Conservation (phyloP, 768 basidiomycete species). For the Podaxis sp. region DNA sequence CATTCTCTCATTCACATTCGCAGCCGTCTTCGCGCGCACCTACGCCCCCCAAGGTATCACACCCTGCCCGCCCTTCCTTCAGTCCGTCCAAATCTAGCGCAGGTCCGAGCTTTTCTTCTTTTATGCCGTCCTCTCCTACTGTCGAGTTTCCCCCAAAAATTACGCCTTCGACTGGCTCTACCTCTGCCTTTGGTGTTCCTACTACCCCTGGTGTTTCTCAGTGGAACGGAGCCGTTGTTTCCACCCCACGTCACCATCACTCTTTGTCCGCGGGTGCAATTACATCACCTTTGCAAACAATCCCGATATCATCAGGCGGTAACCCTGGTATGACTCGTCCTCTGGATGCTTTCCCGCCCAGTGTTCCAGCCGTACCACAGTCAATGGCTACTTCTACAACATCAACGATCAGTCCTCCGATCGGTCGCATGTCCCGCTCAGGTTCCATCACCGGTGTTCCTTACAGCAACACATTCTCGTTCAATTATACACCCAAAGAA, state of each 20-base stretch:
- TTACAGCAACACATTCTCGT: slow-evolving; percentile 33
- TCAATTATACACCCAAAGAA: slow-evolving; percentile 36
- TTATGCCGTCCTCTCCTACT: slow-evolving; percentile 20
- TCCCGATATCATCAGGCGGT: not conserved
- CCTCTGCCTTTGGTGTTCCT: slow-evolving; percentile 15
- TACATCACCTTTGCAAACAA: slow-evolving; percentile 23
- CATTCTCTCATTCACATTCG: slow-evolving; percentile 29
- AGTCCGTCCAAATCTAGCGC: slow-evolving; percentile 27
- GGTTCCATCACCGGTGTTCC: slow-evolving; percentile 50
- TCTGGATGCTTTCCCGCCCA: slow-evolving; percentile 2
- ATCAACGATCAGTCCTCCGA: slow-evolving; percentile 32
- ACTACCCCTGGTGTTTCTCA: slow-evolving; percentile 26
- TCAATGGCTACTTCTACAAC: slow-evolving; percentile 24
- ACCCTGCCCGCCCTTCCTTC: slow-evolving; percentile 29
- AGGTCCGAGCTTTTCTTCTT: slow-evolving; percentile 24
- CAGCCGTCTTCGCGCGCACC: slow-evolving; percentile 33
- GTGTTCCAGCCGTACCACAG: slow-evolving; percentile 15
- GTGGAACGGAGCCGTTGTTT: slow-evolving; percentile 40
- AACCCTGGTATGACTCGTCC: not conserved
- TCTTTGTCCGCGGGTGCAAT: slow-evolving; percentile 41
- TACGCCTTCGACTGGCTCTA: slow-evolving; percentile 21
- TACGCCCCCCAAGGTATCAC: slow-evolving; percentile 30
- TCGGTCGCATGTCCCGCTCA: slow-evolving; percentile 59
- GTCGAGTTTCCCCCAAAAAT: slow-evolving; percentile 22
- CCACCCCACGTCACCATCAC: slow-evolving; percentile 40